Base-by-base conservation (phyloP, 208 protist genomes). In the Leishmania arabica region DNA sequence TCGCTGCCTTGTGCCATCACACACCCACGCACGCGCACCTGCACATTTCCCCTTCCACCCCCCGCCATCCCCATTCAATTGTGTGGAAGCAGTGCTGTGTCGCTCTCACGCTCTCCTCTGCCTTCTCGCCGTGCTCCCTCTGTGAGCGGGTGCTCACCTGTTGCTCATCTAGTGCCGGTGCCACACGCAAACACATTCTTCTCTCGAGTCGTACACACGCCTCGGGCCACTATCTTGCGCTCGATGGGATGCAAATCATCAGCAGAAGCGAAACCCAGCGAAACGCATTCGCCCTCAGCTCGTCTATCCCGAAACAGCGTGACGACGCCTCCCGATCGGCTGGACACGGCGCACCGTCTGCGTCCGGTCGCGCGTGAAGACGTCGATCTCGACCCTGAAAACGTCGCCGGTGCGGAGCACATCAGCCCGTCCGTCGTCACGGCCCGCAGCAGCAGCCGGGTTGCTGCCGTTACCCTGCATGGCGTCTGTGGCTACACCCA, bases 401-500 rank as follows among this genome's bases (percentile, higher is more conserved):
- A n/a, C 19, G 21, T 24, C 8, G 11, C 56, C 37, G 17, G 74
- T 17, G 74, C 56, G 6, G 11, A 5, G 34, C 37, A 47, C 15
- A 53, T 77, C 24, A 37, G 74, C 56, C 27, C 40, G 6, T 24
- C 40, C n/a, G 21, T 49, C 24, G 56, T 2, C 37, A 77, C 54
- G 19, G 40, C 8, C 24, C n/a, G 51, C 51, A 42, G 34, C 47
- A 24, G 15, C 21, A 5, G 74, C 53, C 74, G 56, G 24, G 53
- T 17, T 49, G 19, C 24, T 45, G 56, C 37, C 11, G 56, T 77
- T 34, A 65, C 88, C 34, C 72, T 92, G 49, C 79, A 94, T 66
- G 88, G 78, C 21, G 45, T 93, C 37, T 94, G 89, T 60, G 93
- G 93, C n/a, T 82, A 80, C 78, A 91, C 92, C 2, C 68, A 73